Conservation (phyloP, 106 monocot species). For the Vanilla planifolia region DNA sequence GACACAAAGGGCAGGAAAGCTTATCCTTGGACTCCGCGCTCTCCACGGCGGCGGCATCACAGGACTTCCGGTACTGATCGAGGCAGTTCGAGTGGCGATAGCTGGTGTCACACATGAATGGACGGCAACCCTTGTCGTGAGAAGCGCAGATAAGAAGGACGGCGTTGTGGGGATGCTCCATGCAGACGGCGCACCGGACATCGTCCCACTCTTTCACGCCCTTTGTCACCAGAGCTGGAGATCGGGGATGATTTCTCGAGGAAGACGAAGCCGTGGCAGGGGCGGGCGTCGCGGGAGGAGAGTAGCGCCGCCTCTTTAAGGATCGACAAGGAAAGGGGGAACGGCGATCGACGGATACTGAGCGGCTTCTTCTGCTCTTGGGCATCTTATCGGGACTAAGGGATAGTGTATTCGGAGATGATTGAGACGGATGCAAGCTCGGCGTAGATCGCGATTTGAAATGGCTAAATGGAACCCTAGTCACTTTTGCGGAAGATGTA, state of each 20-base stretch:
- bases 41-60: conserved; percentile 16
- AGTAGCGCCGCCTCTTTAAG: conserved; percentile 13
- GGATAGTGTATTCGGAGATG: too few species aligned
- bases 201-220: conserved; percentile 75
- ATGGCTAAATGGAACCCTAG: too few species aligned
- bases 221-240: conserved; percentile 13
- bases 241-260: conserved; percentile 10
- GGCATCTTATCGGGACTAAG: conserved; percentile 29
- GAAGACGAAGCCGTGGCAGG: too few species aligned
- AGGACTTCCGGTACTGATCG: conserved; percentile 72
- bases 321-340: conserved; percentile 45
- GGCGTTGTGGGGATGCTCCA: conserved; percentile 97
- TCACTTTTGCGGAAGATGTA: too few species aligned
- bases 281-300: too few species aligned
- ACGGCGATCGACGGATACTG: conserved; percentile 46
- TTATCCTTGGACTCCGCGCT: conserved; percentile 11
- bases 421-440: too few species aligned
- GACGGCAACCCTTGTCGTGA: conserved; percentile 61
- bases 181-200: conserved; percentile 75
- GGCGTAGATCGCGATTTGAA: too few species aligned
- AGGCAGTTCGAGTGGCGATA: conserved; percentile 93
- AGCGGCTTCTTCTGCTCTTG: conserved; percentile 60
- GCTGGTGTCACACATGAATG: conserved; percentile 95
- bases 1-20: conserved; percentile 73
- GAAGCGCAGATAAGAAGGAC: conserved; percentile 81